phyloP scores from a whole-genome alignment of 2,329 filamentous ascomycete species.

The Fusarium annulatum region DNA sequence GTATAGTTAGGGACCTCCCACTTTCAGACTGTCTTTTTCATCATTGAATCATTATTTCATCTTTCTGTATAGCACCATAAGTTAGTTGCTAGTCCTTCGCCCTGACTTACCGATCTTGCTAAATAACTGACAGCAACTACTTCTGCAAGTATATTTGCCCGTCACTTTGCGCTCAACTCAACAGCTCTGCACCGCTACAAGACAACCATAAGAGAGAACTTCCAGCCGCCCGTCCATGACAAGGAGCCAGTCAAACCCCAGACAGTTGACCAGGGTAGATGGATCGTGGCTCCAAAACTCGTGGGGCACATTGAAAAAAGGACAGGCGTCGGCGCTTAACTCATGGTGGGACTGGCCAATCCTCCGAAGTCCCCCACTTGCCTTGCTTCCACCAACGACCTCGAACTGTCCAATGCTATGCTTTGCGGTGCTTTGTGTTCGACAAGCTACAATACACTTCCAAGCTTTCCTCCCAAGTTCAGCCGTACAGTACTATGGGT shows the following conservation, averaged over 20 bases:
- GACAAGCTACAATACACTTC: slow-evolving; percentile 6
- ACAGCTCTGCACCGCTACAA: slow-evolving; percentile 14
- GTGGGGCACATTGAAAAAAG: slow-evolving; percentile 60
- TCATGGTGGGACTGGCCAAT: slow-evolving; percentile 48
- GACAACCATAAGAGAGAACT: slow-evolving; percentile 21
- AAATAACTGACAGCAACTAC: neutral
- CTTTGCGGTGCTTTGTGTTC: slow-evolving; percentile 9
- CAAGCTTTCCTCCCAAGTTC: neutral
- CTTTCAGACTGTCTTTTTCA: neutral
- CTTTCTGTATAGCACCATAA: neutral
- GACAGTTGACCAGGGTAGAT: slow-evolving; percentile 39
- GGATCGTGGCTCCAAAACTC: slow-evolving; percentile 43
- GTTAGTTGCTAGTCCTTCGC: neutral
- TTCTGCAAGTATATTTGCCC: slow-evolving; percentile 19
- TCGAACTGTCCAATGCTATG: slow-evolving; percentile 42
- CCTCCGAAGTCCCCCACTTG: slow-evolving; percentile 43
- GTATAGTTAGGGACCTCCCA: neutral
- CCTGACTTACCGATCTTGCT: neutral
- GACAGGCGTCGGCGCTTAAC: slow-evolving; percentile 69
- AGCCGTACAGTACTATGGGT: slow-evolving; percentile 2
- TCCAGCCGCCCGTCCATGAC: slow-evolving; percentile 34
- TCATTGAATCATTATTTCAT: neutral
- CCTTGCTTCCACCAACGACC: slow-evolving; percentile 55
- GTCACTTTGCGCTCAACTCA: slow-evolving; percentile 32
- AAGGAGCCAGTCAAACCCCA: slow-evolving; percentile 36